Evolutionary conservation across 164 flowering plant species (phyloP).

Genomic region (Sedum album): DNA sequence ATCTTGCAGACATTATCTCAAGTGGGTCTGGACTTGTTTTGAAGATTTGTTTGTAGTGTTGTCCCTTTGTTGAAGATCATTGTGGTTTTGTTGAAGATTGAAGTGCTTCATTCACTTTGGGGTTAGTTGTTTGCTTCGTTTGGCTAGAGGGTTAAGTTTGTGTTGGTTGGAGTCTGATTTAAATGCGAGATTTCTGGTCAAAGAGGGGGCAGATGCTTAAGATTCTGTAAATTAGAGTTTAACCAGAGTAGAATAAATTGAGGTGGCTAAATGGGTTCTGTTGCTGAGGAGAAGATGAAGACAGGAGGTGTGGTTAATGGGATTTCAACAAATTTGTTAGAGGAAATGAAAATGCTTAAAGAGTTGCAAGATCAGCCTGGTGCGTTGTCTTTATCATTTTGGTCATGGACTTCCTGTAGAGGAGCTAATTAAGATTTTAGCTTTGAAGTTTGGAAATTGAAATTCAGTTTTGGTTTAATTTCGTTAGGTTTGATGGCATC

Average conservation of each 20-base stretch:
- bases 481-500: constrained; percentile 33
- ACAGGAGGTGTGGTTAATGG: constrained; percentile 30
- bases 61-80: neutral
- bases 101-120: constrained; percentile 2
- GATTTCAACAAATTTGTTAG: constrained; percentile 28
- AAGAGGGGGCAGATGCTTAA: too few species aligned
- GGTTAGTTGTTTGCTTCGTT: neutral
- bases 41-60: neutral
- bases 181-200: constrained; percentile 18
- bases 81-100: constrained; percentile 2
- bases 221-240: constrained; percentile 4
- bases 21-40: constrained; percentile 4
- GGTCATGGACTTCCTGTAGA: too few species aligned
- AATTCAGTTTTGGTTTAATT: neutral
- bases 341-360: constrained; percentile 75
- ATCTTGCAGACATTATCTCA: constrained; percentile 11
- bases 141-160: neutral
- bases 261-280: constrained; percentile 28
- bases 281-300: constrained; percentile 48
- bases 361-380: constrained; percentile 82
- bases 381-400: constrained; percentile 18
- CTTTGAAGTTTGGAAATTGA: neutral
- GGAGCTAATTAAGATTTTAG: neutral
- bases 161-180: constrained; percentile 3
- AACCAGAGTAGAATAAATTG: constrained; percentile 7